A percentile compares a stretch with the other conserved stretches of the same genome.
Conservation (phyloP, 176 grass and related monocot genomes). For the Oryza rufipogon region DNA sequence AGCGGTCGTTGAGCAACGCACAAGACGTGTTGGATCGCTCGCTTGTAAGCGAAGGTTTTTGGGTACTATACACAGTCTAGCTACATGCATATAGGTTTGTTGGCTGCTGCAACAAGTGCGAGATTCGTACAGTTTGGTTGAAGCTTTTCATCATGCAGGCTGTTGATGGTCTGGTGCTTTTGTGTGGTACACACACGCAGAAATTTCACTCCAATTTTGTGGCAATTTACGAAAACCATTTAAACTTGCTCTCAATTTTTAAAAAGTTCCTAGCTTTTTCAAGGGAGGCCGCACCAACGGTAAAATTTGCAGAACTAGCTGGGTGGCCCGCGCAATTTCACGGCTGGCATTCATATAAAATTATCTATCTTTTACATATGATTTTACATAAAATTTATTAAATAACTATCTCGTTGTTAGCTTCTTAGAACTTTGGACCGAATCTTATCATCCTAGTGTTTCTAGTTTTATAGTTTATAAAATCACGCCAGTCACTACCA, state of each 20-base stretch:
- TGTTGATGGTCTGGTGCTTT: neutral
- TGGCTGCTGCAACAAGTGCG: neutral
- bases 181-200: neutral
- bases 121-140: too few relatives aligned
- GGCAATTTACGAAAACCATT: neutral
- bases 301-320: neutral
- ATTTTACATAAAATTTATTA: too few relatives aligned
- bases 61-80: neutral
- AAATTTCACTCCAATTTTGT: neutral
- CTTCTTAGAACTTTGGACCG: too few relatives aligned
- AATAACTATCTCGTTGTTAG: too few relatives aligned
- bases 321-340: too few relatives aligned
- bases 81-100: neutral
- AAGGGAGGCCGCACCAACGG: neutral
- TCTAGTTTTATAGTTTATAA: too few relatives aligned
- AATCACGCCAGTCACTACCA: too few relatives aligned
- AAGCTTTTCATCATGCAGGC: neutral
- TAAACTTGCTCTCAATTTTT: neutral
- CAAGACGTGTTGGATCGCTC: neutral
- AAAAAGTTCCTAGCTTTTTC: neutral
- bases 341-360: too few relatives aligned
- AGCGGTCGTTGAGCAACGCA: neutral
- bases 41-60: slow-evolving; percentile 3
- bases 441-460: too few relatives aligned
- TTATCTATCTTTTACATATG: too few relatives aligned